Evolutionary conservation across 139 green algal species (phyloP).

Genomic region (Picochlorum costavermella): DNA sequence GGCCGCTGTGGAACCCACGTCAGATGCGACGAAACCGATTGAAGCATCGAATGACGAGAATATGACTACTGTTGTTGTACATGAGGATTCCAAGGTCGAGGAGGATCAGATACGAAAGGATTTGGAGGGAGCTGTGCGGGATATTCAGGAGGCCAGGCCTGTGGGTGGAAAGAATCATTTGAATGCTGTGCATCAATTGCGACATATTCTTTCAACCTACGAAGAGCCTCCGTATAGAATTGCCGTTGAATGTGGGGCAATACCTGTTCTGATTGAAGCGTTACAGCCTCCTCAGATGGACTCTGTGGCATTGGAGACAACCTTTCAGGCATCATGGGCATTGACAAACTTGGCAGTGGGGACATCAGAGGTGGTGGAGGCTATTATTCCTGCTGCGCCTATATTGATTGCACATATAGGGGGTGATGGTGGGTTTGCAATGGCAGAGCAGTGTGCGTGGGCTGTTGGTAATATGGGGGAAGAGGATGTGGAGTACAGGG

Average conservation of each 20-base stretch:
- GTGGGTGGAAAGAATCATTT: constrained; percentile 10
- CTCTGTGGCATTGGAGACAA: constrained; percentile 10
- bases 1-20: not conserved
- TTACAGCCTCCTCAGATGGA: constrained; percentile 20
- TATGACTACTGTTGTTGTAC: not conserved
- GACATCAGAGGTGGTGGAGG: constrained; percentile 21
- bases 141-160: constrained; percentile 9
- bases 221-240: constrained; percentile 4
- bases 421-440: constrained; percentile 22
- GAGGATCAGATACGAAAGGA: not conserved
- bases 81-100: too few relatives aligned
- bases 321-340: constrained; percentile 42
- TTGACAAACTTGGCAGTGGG: constrained; percentile 36
- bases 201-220: constrained; percentile 22
- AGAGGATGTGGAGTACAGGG: constrained; percentile 27
- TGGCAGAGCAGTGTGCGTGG: constrained; percentile 46
- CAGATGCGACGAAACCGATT: not conserved
- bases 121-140: constrained; percentile 1
- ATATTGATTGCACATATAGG: constrained; percentile 34
- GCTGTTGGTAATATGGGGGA: constrained; percentile 37
- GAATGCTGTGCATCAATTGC: constrained; percentile 16
- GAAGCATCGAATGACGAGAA: not conserved
- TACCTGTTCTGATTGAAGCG: constrained; percentile 21
- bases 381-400: constrained; percentile 31
- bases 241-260: constrained; percentile 13